Base-by-base conservation (phyloP, 2,329 filamentous ascomycete species). In the Penicillium paneum region DNA sequence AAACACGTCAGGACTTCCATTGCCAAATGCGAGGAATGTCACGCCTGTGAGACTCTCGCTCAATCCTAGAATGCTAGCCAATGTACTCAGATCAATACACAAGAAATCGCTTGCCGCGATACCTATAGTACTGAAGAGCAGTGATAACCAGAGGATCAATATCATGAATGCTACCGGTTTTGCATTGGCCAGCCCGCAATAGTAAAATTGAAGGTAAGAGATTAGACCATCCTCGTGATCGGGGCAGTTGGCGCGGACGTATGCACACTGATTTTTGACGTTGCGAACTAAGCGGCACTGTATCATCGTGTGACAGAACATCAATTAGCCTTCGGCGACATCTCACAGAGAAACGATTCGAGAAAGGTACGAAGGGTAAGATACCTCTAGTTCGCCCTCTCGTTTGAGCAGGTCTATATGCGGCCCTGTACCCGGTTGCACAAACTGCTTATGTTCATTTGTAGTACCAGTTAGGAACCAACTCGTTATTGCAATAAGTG, bases 71-170 rank as follows among this genome's bases (percentile, higher is more conserved):
- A 97, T 85, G 53, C 82, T 87, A 21, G 94, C 87, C 64, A 99
- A 94, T 12, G 94, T 97, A 73, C 90, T 94, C 32, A 99, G 81
- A 69, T 99, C 96, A 76, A 97, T 85, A 75, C 92, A 97, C 76
- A 99, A 94, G 78, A 99, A 99, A 76, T 99, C 94, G 74, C 91
- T 97, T 21, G 94, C 94, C 13, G 94, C 94, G 60, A 99, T 97
- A 56, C 94, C 94, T 61, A 99, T 97, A 13, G 94, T 97, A 64
- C 89, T 93, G 75, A 99, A 99, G 8, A 99, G 84, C 51, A 97
- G 78, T 35, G 84, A 89, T 7, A 97, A 83, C 94, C 94, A 99
- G 56, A 86, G 65, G 15, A 90, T 82, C 42, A 99, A 79, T 39
- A 96, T 77, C 21, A 79, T 70, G 67, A 99, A 95, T n/a, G 89